These are phyloP conservation scores for Linnemannia elongata DNA, from an alignment of 192 early-diverging fungal genomes.

Conservation along the genomic window DNA sequence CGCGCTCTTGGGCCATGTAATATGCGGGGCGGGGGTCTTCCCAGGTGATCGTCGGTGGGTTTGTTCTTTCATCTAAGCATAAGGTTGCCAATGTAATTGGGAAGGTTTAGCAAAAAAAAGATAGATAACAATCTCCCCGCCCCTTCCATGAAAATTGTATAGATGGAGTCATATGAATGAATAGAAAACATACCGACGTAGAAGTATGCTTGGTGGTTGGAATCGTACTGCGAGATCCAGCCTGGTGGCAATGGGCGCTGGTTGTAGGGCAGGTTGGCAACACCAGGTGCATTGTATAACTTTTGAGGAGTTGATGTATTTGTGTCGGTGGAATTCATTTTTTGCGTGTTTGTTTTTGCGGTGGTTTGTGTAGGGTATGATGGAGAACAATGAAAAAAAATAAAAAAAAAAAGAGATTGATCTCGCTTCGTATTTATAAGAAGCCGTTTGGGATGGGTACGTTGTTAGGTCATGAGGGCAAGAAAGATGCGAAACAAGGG, in stretches of 20 bases:
- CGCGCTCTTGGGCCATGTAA: conserved; percentile 23
- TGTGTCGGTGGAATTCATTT: not conserved
- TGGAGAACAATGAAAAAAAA: too few relatives aligned
- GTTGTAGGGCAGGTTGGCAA: conserved; percentile 21
- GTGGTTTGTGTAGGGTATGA: not conserved
- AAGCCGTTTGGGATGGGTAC: not conserved
- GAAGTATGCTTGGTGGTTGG: conserved; percentile 16
- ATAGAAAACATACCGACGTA: conserved; percentile 44
- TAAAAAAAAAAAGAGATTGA: not conserved
- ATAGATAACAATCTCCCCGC: too few relatives aligned
- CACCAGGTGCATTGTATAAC: conserved; percentile 3
- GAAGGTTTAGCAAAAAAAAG: too few relatives aligned
- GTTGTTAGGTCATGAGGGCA: not conserved
- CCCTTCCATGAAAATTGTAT: not conserved
- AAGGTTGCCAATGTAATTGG: too few relatives aligned
- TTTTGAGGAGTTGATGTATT: not conserved
- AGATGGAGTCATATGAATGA: not conserved
- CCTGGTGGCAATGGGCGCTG: conserved; percentile 40
- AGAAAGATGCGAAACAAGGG: not conserved
- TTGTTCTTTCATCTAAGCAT: conserved; percentile 20
- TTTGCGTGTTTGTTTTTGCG: not conserved
- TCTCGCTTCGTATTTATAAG: not conserved
- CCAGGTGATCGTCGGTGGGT: conserved; percentile 27
- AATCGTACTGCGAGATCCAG: conserved; percentile 35
- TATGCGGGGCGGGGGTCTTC: conserved; percentile 29